These are phyloP conservation scores for Corymbia citriodora DNA, from an alignment of 441 rosid genomes.

Conservation along the genomic window DNA sequence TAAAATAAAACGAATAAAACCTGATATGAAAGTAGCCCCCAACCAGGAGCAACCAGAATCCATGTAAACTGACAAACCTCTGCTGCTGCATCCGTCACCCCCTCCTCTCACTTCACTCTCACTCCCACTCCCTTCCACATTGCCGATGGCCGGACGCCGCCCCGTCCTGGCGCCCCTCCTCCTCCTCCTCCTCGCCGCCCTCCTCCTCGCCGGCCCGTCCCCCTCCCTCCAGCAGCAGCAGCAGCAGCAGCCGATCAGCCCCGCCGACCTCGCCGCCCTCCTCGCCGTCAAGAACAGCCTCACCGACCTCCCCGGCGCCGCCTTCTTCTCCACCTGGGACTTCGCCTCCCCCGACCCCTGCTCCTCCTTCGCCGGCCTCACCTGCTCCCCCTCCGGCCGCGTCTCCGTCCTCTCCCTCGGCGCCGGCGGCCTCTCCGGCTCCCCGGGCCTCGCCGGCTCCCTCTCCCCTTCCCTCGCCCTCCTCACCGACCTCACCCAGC, in stretches of 20 bases:
- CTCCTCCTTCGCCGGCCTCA: slow-evolving; percentile 65
- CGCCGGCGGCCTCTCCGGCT: slow-evolving; percentile 39
- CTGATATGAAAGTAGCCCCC: neutral
- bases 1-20: neutral
- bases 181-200: neutral
- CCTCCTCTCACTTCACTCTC: neutral
- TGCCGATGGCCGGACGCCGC: neutral
- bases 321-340: slow-evolving; percentile 83
- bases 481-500: slow-evolving; percentile 55
- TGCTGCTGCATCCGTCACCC: neutral
- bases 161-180: neutral
- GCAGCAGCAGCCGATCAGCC: slow-evolving; percentile 1
- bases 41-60: neutral
- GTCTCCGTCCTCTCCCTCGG: slow-evolving; percentile 56
- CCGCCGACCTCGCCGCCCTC: slow-evolving; percentile 44
- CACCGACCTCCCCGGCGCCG: slow-evolving; percentile 64
- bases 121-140: neutral
- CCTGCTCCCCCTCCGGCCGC: slow-evolving; percentile 39
- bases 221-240: neutral
- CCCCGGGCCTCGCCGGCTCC: slow-evolving; percentile 53
- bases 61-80: neutral
- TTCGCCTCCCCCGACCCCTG: slow-evolving; percentile 61
- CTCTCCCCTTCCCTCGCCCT: slow-evolving; percentile 50
- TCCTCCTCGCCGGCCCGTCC: slow-evolving; percentile 4
- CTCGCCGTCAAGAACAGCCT: slow-evolving; percentile 43